Percentiles rank a stretch among this genome's conserved stretches.
These are phyloP conservation scores for Xylaria sp. DNA, from an alignment of 2,329 filamentous ascomycete genomes.

Conservation along the genomic window DNA sequence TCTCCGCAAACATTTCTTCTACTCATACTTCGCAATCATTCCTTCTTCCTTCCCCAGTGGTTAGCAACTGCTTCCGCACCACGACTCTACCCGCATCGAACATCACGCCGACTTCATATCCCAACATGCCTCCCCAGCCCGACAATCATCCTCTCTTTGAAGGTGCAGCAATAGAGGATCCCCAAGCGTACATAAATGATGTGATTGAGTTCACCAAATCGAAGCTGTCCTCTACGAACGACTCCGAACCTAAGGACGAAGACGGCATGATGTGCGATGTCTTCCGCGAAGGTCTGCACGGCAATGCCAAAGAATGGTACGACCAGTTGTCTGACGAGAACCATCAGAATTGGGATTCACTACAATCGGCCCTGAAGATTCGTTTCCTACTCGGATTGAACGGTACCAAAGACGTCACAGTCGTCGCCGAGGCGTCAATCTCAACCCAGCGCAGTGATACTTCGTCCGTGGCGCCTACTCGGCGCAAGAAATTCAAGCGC, in stretches of 20 bases:
- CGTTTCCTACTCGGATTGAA: neutral
- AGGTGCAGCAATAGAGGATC: neutral
- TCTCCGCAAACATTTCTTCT: too few species aligned
- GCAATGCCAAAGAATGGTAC: neutral
- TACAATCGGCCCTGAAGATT: neutral
- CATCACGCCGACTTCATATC: too few species aligned
- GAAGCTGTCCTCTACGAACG: neutral
- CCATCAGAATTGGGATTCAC: neutral
- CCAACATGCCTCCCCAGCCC: too few species aligned
- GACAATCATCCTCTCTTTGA: neutral
- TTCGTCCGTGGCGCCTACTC: too few species aligned
- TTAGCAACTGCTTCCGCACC: too few species aligned
- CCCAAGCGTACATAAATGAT: neutral
- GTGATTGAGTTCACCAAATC: neutral
- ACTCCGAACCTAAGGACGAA: neutral
- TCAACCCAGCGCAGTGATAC: too few species aligned
- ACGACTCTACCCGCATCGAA: too few species aligned
- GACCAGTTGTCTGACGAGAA: neutral
- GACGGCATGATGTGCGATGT: neutral
- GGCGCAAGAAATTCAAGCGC: too few species aligned
- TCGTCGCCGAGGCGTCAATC: neutral
- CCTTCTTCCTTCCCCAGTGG: too few species aligned
- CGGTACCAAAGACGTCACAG: neutral
- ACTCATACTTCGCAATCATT: too few species aligned
- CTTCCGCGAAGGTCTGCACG: neutral